phyloP scores from a whole-genome alignment of 73 alveolate species.

The Paramecium pentaurelia region DNA sequence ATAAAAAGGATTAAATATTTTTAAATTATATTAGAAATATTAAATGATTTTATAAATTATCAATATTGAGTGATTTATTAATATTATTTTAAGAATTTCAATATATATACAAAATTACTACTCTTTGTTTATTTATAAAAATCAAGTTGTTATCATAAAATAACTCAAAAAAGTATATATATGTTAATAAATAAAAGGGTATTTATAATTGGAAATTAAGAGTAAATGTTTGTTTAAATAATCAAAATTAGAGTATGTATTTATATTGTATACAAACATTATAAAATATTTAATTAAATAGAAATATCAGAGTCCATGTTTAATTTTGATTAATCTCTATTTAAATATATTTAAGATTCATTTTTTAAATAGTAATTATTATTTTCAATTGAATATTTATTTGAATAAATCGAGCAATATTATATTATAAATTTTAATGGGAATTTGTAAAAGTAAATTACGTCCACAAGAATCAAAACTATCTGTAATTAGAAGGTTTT shows the following conservation, averaged over 20 bases:
- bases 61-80: neutral
- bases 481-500: neutral
- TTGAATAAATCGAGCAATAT: neutral
- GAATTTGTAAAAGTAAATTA: neutral
- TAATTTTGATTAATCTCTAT: neutral
- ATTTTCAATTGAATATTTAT: neutral
- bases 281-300: too few species aligned
- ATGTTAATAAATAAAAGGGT: too few species aligned
- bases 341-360: neutral
- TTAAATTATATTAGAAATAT: constrained; percentile 11
- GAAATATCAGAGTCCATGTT: neutral
- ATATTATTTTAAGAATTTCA: neutral
- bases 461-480: neutral
- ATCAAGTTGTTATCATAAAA: too few species aligned
- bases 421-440: neutral
- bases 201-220: too few species aligned
- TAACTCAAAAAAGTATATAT: neutral
- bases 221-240: neutral
- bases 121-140: too few species aligned
- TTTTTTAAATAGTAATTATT: neutral
- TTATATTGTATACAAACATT: too few species aligned
- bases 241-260: too few species aligned
- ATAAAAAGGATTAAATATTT: neutral
- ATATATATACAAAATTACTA: too few species aligned
- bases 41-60: neutral